Evolutionary conservation across 192 early-diverging fungal species (phyloP).

Genomic region (Pilaira anomala): DNA sequence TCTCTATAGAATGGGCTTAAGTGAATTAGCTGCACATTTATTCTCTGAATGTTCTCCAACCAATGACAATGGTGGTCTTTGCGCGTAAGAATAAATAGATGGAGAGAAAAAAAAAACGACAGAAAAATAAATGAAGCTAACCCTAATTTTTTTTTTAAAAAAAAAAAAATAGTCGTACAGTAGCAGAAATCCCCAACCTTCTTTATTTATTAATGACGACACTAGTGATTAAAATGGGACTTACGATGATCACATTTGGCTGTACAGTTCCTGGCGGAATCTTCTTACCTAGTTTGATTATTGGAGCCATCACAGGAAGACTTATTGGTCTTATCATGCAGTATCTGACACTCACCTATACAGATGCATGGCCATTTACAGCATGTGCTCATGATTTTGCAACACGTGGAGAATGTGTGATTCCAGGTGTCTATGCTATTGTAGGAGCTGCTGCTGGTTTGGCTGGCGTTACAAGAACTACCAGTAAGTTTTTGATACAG

Average conservation of each 20-base stretch:
- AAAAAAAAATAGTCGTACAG: slow-evolving; percentile 23
- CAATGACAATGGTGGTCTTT: slow-evolving; percentile 51
- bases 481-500: slow-evolving; percentile 35
- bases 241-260: slow-evolving; percentile 73
- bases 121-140: too few relatives aligned
- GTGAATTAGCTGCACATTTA: slow-evolving; percentile 82
- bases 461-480: slow-evolving; percentile 82
- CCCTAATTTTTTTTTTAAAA: not conserved
- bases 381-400: slow-evolving; percentile 71
- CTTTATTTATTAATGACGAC: slow-evolving; percentile 60
- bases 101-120: not conserved
- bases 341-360: slow-evolving; percentile 51
- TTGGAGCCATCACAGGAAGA: slow-evolving; percentile 90
- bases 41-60: slow-evolving; percentile 81
- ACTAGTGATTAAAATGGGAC: slow-evolving; percentile 53
- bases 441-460: slow-evolving; percentile 90
- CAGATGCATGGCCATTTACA: slow-evolving; percentile 67
- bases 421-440: slow-evolving; percentile 93
- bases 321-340: slow-evolving; percentile 84
- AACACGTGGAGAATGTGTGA: slow-evolving; percentile 64
- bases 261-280: slow-evolving; percentile 81
- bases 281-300: slow-evolving; percentile 92
- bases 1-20: slow-evolving; percentile 65
- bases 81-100: slow-evolving; percentile 44
- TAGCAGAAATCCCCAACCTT: slow-evolving; percentile 38